Base-by-base conservation (phyloP, 2,329 filamentous ascomycete genomes). In the Cordyceps pruinosa region DNA sequence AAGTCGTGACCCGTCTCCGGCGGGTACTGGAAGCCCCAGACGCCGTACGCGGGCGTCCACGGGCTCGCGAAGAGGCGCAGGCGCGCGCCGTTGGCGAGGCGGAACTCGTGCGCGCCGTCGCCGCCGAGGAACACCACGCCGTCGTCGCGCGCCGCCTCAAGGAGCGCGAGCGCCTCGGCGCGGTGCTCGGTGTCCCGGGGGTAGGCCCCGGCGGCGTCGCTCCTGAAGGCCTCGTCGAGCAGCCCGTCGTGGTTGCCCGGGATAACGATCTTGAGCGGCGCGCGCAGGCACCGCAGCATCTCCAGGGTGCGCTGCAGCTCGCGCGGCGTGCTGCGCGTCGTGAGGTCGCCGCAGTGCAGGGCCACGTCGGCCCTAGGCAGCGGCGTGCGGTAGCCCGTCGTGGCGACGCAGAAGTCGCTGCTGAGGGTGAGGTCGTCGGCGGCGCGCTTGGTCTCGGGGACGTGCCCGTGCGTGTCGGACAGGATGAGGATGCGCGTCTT, bases 171-270 rank as follows among this genome's bases (percentile, higher is more conserved):
- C 2, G 69, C 69, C 28, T 77, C 68, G 0, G 70, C 73, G 4
- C 67, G 65, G 10, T 59, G 52, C 15, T 35, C 51, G 8, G 49
- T n/a, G 17, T 46, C 39, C 15, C 15, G 19, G n/a, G n/a, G n/a
- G 35, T 23, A 41, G 5, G 8, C 19, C 10, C 15, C 19, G 42
- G 2, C 13, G 51, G 19, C 17, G 15, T 26, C 4, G 58, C 59
- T 19, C 44, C 59, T 66, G 52, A 58, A 65, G 7, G 44, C 26
- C 15, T 59, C 49, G 28, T 80, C 73, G 41, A 78, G 67, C 0
- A 68, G 75, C 47, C 74, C 72, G 61, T 84, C 79, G 61, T 83
- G 80, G 58, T 82, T 83, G 2, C 81, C 79, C 2, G 79, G 73
- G 58, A 84, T 82, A 44, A 76, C 72, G 4, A 83, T 69, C 60